Evolutionary conservation across 2,329 filamentous ascomycete genomes (phyloP), one percentile per base, ranked within the genome.

Genomic region (Hypoxylon sp.): DNA sequence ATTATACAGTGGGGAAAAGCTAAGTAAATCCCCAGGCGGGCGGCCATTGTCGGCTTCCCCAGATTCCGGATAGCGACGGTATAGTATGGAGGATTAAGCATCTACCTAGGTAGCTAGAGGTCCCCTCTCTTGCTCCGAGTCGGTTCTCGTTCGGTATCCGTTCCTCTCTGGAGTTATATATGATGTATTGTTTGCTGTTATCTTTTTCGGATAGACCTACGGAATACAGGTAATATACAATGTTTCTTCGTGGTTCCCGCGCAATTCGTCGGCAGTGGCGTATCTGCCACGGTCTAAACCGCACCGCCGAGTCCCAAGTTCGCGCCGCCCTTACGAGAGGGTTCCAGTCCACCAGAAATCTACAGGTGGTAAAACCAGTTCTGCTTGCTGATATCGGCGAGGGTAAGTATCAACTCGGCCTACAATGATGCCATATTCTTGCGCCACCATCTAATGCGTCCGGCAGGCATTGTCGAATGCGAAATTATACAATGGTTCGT

Each of bases 401-500:
- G 84, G 91, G 91, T 91, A 79, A 75, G 10, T 26, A 48, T 15
- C 6, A 15, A 20, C n/a, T 2, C 5, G 6, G 10, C 41, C 10
- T 5, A 15, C 5, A 19, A 10, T 10, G 15, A 39, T 11, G 20
- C 8, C 10, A 30, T n/a, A 32, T 20, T 17, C 22, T 2, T 20
- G n/a, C 28, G 26, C n/a, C 7, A 46, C 26, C 70, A 71, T 52
- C 67, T 58, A 39, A 68, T 70, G 37, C 61, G 48, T 57, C n/a
- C 52, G 43, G 43, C 71, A 95, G 95, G 95, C 57, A 99, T 98
- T 74, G 94, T 95, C 76, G 95, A 99, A 81, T 97, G 95, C 75
- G 95, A 99, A 79, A 92, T 99, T 74, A 98, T 98, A 73, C 95
- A 99, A 82, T 99, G 95, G 95, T 99, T 98, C 77, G 94, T 99